These are phyloP conservation scores for Coprinellus micaceus DNA, from an alignment of 768 basidiomycete genomes.

Conservation along the genomic window DNA sequence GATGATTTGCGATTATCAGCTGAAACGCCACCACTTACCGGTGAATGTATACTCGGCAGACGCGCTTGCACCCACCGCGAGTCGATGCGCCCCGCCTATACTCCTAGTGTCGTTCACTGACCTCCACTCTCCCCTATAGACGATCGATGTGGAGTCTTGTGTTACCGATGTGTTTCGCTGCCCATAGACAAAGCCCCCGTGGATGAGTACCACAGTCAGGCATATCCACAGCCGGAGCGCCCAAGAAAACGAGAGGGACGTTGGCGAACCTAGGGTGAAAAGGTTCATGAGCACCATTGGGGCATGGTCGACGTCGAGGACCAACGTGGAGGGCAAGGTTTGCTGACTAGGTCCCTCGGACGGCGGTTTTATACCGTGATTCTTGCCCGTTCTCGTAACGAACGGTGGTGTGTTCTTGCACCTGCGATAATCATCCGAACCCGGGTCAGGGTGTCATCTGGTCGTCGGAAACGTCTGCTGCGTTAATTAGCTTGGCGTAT, in stretches of 20 bases:
- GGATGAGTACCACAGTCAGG: background rate
- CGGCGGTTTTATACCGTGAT: background rate
- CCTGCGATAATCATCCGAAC: conserved; percentile 6
- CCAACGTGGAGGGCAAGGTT: background rate
- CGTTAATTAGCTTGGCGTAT: too few species aligned
- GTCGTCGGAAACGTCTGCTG: too few species aligned
- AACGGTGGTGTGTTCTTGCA: background rate
- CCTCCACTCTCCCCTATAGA: background rate
- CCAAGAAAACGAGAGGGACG: background rate
- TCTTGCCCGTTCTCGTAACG: background rate
- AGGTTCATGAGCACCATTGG: background rate
- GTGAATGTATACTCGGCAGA: conserved; percentile 1
- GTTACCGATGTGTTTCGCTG: background rate
- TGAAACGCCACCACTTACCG: background rate
- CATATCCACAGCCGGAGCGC: background rate
- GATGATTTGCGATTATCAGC: background rate
- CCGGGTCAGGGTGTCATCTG: conserved; percentile 20
- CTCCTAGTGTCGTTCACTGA: background rate
- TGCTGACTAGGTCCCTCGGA: background rate
- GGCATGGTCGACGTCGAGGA: background rate
- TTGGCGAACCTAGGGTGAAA: background rate
- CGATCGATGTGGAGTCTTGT: background rate
- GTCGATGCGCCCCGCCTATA: background rate
- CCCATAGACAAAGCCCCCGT: background rate
- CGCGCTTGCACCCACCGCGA: background rate